Evolutionary conservation across 495 filamentous ascomycete species (phyloP).

Genomic region (Chaetomium tenue): DNA sequence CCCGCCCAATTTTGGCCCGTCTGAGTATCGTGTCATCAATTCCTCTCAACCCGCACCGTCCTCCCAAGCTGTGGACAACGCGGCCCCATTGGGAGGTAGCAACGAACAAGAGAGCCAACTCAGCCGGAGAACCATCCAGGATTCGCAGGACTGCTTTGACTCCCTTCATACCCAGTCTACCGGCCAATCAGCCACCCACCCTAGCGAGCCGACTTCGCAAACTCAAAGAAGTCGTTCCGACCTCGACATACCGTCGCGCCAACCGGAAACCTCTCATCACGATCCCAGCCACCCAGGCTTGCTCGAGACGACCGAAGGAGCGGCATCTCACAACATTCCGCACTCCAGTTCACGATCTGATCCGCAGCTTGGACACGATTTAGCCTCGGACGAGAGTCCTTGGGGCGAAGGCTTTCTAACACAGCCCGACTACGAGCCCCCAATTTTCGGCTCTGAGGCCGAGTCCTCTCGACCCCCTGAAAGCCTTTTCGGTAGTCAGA

Average conservation of each 20-base stretch:
- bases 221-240: conserved; percentile 12
- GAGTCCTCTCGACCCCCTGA: neutral
- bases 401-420: conserved; percentile 28
- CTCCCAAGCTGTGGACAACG: conserved; percentile 11
- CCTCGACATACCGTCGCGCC: conserved; percentile 28
- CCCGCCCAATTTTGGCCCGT: conserved; percentile 23
- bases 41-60: conserved; percentile 20
- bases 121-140: conserved; percentile 34
- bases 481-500: neutral
- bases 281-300: neutral
- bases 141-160: conserved; percentile 32
- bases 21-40: conserved; percentile 18
- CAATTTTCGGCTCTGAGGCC: neutral
- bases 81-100: neutral
- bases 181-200: neutral
- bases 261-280: conserved; percentile 17
- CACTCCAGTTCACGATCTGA: neutral
- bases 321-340: neutral
- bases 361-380: neutral
- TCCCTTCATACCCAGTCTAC: conserved; percentile 20
- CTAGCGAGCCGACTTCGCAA: neutral
- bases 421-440: conserved; percentile 24
- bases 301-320: neutral
- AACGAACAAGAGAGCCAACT: neutral
- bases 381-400: neutral